phyloP scores from a whole-genome alignment of 2,329 filamentous ascomycete species.

The Pseudocercospora fuligena region DNA sequence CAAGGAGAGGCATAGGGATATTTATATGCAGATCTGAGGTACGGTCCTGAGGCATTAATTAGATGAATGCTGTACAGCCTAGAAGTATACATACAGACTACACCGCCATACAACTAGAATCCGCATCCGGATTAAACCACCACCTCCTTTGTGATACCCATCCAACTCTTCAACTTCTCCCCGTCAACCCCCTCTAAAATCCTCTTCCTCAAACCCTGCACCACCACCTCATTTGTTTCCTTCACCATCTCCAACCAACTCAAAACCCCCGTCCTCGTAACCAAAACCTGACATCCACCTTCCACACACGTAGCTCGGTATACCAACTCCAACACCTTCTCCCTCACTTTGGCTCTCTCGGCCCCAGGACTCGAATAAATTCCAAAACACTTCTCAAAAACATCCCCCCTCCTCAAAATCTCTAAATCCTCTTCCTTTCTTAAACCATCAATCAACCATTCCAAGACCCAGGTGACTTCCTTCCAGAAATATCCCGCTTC shows the following conservation, averaged over 20 bases:
- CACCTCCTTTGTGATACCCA: not conserved
- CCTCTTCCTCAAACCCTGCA: slow-evolving; percentile 59
- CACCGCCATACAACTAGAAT: no score
- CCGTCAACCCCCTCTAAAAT: slow-evolving; percentile 70
- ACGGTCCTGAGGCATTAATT: no score
- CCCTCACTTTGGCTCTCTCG: slow-evolving; percentile 58
- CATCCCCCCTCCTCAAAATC: slow-evolving; percentile 62
- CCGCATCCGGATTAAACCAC: not conserved
- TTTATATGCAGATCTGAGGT: not conserved
- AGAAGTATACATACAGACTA: not conserved
- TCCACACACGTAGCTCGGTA: slow-evolving; percentile 70
- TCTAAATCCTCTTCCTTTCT: slow-evolving; percentile 63
- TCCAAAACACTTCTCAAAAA: slow-evolving; percentile 74
- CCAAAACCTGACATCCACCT: slow-evolving; percentile 77
- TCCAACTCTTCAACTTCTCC: slow-evolving; percentile 56
- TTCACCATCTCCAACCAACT: slow-evolving; percentile 72
- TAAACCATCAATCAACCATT: slow-evolving; percentile 71
- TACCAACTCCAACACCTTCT: slow-evolving; percentile 65
- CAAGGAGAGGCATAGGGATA: not conserved
- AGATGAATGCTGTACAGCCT: no score
- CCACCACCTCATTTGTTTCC: slow-evolving; percentile 50
- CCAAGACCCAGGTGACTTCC: slow-evolving; percentile 76
- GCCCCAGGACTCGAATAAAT: slow-evolving; percentile 70
- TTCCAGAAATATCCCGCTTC: slow-evolving; percentile 74
- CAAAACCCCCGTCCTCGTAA: slow-evolving; percentile 75